These are phyloP conservation scores for Phytophthora multivora DNA, from an alignment of 352 stramenopile genomes.

Conservation along the genomic window DNA sequence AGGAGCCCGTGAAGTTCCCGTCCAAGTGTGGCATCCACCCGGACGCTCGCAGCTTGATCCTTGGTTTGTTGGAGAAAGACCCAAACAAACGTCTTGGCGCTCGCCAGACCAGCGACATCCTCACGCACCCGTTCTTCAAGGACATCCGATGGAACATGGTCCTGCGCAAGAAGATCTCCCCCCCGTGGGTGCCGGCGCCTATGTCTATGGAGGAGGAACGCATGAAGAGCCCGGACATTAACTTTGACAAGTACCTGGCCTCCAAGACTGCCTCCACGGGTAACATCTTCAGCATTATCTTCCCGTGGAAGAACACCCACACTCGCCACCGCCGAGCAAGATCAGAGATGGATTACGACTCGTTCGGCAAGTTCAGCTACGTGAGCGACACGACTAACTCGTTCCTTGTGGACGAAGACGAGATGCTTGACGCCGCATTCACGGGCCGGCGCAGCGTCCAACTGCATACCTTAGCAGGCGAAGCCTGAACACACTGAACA, in stretches of 20 bases:
- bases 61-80: conserved; percentile 84
- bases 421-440: conserved; percentile 88
- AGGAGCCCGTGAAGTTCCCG: conserved; percentile 88
- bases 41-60: conserved; percentile 75
- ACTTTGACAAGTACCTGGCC: conserved; percentile 86
- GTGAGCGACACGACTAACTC: conserved; percentile 89
- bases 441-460: conserved; percentile 82
- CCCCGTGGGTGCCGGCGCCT: conserved; percentile 73
- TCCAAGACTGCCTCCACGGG: conserved; percentile 80
- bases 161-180: conserved; percentile 78
- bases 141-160: conserved; percentile 83
- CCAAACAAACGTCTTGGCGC: conserved; percentile 82
- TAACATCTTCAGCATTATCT: conserved; percentile 86
- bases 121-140: conserved; percentile 86
- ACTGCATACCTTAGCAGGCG: conserved; percentile 77
- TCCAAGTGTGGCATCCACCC: conserved; percentile 68
- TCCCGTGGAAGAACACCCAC: conserved; percentile 73
- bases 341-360: conserved; percentile 67
- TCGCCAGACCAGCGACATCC: conserved; percentile 81
- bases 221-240: conserved; percentile 81
- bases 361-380: conserved; percentile 89
- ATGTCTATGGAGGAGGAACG: conserved; percentile 77
- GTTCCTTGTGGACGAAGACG: conserved; percentile 89
- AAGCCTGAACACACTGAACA: conserved; percentile 52
- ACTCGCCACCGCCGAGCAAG: conserved; percentile 51